A percentile compares a stretch with the other conserved stretches of the same genome.
phyloP scores from a whole-genome alignment of 2,329 filamentous ascomycete species.

The Pezicula rhizophila region DNA sequence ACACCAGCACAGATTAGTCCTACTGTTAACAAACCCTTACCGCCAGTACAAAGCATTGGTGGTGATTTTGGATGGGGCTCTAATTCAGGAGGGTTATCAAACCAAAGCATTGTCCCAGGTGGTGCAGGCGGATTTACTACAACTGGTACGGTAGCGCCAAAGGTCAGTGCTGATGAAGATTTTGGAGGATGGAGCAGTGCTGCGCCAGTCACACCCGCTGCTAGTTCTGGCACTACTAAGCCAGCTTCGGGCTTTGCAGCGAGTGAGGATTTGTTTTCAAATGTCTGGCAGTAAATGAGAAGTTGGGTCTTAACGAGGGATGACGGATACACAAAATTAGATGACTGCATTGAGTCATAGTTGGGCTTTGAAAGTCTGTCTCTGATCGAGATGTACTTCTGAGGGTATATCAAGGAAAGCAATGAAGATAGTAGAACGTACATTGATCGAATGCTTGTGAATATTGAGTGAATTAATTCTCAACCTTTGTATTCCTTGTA shows the following conservation, averaged over 20 bases:
- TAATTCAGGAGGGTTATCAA: conserved; percentile 42
- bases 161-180: conserved; percentile 84
- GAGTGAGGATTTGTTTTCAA: conserved; percentile 86
- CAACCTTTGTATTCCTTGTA: no score
- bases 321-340: not conserved
- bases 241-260: conserved; percentile 55
- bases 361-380: no score
- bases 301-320: not conserved
- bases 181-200: conserved; percentile 92
- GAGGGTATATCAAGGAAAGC: conserved; percentile 6
- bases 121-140: conserved; percentile 58
- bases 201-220: conserved; percentile 45
- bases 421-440: no score
- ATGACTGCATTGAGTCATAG: no score
- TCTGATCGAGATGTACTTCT: not conserved
- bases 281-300: conserved; percentile 73
- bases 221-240: conserved; percentile 41
- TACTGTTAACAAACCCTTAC: conserved; percentile 39
- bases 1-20: conserved; percentile 45
- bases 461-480: no score
- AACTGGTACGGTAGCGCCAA: conserved; percentile 42
- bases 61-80: conserved; percentile 59
- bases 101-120: conserved; percentile 54
- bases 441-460: no score
- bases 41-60: conserved; percentile 32